Base-by-base conservation (phyloP, 1,139 yeast species). In the Saccharomyces hybrid region DNA sequence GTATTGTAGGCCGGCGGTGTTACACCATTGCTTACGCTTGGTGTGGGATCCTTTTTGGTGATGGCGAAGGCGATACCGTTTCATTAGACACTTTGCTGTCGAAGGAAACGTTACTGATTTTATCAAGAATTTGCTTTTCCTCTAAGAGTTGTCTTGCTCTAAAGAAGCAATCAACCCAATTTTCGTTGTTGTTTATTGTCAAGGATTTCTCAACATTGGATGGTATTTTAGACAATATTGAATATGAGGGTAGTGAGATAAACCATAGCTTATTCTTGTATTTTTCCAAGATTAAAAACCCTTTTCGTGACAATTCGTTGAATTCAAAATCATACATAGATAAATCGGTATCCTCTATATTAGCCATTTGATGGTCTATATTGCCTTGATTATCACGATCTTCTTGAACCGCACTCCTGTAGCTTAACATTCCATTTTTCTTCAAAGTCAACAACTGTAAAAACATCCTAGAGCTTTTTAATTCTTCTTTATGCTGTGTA, bases 261-360 rank as follows among this genome's bases (percentile, higher is more conserved):
- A 85, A 76, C 70, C 86, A 74, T 59, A 80, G 80, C 48, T 84
- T 84, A 56, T 78, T 76, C 59, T 78, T 78, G 54, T 81, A 75
- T 61, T 84, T 73, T 62, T 86, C 91, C 41, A 86, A 67, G 14
- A 86, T 84, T 52, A 86, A 73, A 62, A 81, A 85, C 0, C 91
- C 91, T 54, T 73, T 78, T 42, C 72, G 72, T n/a, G 69, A 72
- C 12, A 70, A 71, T 49, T 80, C 85, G 59, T 80, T 79, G 67
- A 86, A 85, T 64, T 86, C 93, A 68, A 84, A 86, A 68, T 86
- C 91, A 66, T 85, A 86, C 84, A 86, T 82, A 68, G 87, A 86
- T 57, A 85, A 82, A 61, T 82, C 83, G 66, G 61, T 82, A 78
- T 73, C 84, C 57, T 78, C 61, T n/a, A 68, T 59, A 51, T 65